phyloP scores from a whole-genome alignment of 192 early-diverging fungal genomes.

The Backusella luteola region DNA sequence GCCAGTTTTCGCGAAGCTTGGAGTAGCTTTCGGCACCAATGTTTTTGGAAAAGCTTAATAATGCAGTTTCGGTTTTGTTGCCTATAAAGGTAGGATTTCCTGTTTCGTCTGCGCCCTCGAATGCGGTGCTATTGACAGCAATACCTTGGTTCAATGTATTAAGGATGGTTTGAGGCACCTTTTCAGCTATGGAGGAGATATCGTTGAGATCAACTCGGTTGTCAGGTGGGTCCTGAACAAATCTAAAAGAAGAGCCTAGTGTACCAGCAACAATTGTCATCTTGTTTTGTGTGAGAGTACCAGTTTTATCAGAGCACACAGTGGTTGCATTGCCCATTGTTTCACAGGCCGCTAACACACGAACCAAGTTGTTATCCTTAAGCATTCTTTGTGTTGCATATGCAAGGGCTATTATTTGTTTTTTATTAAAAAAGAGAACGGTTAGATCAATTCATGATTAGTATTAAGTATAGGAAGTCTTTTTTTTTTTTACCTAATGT shows the following conservation, averaged over 20 bases:
- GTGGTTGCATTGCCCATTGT: slow-evolving; percentile 99
- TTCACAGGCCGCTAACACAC: slow-evolving; percentile 94
- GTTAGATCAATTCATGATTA: background rate
- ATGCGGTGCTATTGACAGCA: slow-evolving; percentile 81
- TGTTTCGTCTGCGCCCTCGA: slow-evolving; percentile 53
- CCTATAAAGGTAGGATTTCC: slow-evolving; percentile 67
- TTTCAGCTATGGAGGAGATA: slow-evolving; percentile 48
- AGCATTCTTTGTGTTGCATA: slow-evolving; percentile 95
- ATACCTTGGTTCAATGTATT: slow-evolving; percentile 67
- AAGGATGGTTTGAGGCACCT: slow-evolving; percentile 42
- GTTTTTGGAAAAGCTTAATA: slow-evolving; percentile 75
- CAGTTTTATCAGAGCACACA: slow-evolving; percentile 98
- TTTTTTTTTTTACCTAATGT: slow-evolving; percentile 60
- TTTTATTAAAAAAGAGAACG: background rate
- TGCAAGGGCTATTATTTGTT: slow-evolving; percentile 63
- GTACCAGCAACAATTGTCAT: slow-evolving; percentile 96
- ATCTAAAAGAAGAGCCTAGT: slow-evolving; percentile 71
- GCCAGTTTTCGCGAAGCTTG: slow-evolving; percentile 57
- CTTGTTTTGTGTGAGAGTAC: slow-evolving; percentile 94
- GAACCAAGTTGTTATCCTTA: slow-evolving; percentile 96
- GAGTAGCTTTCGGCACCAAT: slow-evolving; percentile 63
- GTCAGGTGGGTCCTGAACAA: slow-evolving; percentile 42
- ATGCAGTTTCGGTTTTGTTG: slow-evolving; percentile 93
- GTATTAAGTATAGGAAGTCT: background rate
- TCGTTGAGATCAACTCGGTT: slow-evolving; percentile 40